These are phyloP conservation scores for Neurospora sp. DNA, from an alignment of 495 filamentous ascomycete species.

Conservation along the genomic window DNA sequence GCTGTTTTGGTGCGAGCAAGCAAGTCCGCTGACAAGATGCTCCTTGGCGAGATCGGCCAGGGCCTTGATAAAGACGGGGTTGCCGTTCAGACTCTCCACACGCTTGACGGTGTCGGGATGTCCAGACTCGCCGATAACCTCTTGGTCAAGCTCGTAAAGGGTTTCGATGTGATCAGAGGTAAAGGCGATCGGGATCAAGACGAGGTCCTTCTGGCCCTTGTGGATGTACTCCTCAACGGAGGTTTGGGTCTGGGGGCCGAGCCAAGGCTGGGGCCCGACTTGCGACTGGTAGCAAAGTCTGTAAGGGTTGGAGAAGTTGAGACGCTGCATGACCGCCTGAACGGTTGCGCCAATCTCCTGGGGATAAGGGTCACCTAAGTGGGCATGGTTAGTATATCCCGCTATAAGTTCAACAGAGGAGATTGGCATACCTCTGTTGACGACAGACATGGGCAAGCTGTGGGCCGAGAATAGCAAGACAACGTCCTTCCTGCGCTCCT, in stretches of 20 bases:
- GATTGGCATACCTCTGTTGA: conserved; percentile 60
- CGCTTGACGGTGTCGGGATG: conserved; percentile 73
- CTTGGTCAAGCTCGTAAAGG: conserved; percentile 86
- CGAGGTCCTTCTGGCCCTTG: conserved; percentile 81
- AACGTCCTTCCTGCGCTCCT: conserved; percentile 63
- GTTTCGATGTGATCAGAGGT: conserved; percentile 99
- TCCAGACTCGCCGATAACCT: conserved; percentile 86
- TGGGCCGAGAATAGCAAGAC: conserved; percentile 92
- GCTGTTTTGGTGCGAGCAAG: conserved; percentile 71
- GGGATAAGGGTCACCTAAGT: conserved; percentile 81
- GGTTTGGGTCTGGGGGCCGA: conserved; percentile 83
- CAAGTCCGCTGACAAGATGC: conserved; percentile 61
- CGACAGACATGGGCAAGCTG: conserved; percentile 91
- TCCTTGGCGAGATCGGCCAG: conserved; percentile 75
- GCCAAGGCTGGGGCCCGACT: conserved; percentile 90
- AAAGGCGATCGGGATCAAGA: conserved; percentile 94
- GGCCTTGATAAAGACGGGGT: conserved; percentile 80
- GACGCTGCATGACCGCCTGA: conserved; percentile 85
- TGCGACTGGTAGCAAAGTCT: conserved; percentile 97
- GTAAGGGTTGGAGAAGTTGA: conserved; percentile 80
- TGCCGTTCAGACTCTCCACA: conserved; percentile 88
- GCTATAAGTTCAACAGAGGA: neutral
- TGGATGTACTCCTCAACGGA: conserved; percentile 84
- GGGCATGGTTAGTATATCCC: conserved; percentile 10
- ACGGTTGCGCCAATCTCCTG: conserved; percentile 97